Conservation (phyloP, 2,329 filamentous ascomycete genomes). For the Endothia cerciana region DNA sequence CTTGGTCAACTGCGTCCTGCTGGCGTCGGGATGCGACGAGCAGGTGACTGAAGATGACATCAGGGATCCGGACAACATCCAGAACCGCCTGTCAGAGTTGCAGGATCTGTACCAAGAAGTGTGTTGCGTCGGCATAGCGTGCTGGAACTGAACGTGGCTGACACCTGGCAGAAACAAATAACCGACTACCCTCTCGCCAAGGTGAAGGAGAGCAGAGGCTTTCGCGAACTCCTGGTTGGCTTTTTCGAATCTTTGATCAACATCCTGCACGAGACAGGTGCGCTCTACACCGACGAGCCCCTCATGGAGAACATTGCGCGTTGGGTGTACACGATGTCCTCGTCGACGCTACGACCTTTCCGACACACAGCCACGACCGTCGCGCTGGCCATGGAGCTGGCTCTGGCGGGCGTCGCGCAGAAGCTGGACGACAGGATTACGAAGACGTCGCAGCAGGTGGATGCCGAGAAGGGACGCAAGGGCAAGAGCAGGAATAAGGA, state of each 20-base stretch:
- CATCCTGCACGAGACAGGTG: conserved; percentile 78
- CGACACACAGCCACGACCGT: conserved; percentile 91
- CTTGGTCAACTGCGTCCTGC: conserved; percentile 68
- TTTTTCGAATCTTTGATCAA: conserved; percentile 81
- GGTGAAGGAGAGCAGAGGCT: conserved; percentile 74
- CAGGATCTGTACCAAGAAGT: conserved; percentile 85
- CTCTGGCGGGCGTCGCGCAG: conserved; percentile 60
- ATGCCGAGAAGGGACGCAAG: conserved; percentile 73
- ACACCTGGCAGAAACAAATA: conserved; percentile 63
- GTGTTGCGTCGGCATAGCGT: conserved; percentile 36
- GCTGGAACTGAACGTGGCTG: conserved; percentile 24
- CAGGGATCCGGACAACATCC: conserved; percentile 84
- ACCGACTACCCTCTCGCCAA: conserved; percentile 91
- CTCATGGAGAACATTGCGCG: conserved; percentile 87
- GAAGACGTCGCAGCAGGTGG: conserved; percentile 76
- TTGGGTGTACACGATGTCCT: conserved; percentile 92
- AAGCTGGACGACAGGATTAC: conserved; percentile 63
- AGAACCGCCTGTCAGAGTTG: conserved; percentile 78
- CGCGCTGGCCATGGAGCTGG: conserved; percentile 76
- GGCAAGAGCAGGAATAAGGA: conserved; percentile 75
- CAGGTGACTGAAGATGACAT: conserved; percentile 83
- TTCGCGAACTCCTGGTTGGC: conserved; percentile 74
- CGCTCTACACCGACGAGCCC: conserved; percentile 75
- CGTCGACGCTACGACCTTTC: conserved; percentile 84
- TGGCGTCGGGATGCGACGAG: conserved; percentile 78